These are phyloP conservation scores for Schrenkiella parvula DNA, from an alignment of 345 rosid genomes.

Conservation along the genomic window DNA sequence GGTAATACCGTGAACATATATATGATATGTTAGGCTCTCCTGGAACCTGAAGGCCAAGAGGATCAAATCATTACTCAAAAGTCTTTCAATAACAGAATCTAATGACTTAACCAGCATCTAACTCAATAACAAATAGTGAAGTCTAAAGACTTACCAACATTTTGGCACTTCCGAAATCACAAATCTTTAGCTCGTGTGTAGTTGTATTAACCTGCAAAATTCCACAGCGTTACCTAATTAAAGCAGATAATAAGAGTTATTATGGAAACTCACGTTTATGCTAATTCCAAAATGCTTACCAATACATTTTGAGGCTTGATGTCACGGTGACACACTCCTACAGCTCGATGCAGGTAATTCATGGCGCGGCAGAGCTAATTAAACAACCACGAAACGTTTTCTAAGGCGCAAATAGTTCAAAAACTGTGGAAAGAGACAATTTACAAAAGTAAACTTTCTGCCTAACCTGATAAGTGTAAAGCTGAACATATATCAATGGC, in stretches of 20 bases:
- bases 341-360: slow-evolving; percentile 70
- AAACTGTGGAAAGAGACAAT: neutral
- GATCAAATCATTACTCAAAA: neutral
- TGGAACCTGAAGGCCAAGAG: slow-evolving; percentile 51
- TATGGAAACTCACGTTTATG: neutral
- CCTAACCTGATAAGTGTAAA: slow-evolving; percentile 75
- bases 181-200: slow-evolving; percentile 77
- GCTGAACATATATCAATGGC: slow-evolving; percentile 73
- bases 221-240: neutral
- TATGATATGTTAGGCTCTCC: slow-evolving; percentile 92
- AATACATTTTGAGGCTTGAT: slow-evolving; percentile 87
- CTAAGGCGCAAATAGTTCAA: neutral
- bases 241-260: neutral
- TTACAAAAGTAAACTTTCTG: neutral
- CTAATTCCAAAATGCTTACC: slow-evolving; percentile 45
- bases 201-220: slow-evolving; percentile 69
- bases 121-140: neutral
- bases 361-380: slow-evolving; percentile 78
- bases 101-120: neutral
- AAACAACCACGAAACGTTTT: neutral
- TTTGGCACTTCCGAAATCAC: slow-evolving; percentile 95
- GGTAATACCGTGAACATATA: slow-evolving; percentile 90
- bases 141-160: slow-evolving; percentile 55
- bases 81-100: neutral
- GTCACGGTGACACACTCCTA: slow-evolving; percentile 91